Conservation (phyloP, 164 flowering plant species). For the grape (Vitis vinifera) region ASM3070453v1 NC_081820.1:18994001-18994500, state of each 20-base stretch:
- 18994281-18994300: slow-evolving; percentile 95
- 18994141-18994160: too few relatives aligned
- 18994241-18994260: slow-evolving; percentile 95
- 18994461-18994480: slow-evolving; percentile 91
- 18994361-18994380: slow-evolving; percentile 1
- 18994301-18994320: slow-evolving; percentile 92
- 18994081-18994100: too few relatives aligned
- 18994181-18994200: background rate
- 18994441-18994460: slow-evolving; percentile 81
- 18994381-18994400: slow-evolving; percentile 3
- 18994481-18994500: slow-evolving; percentile 86
- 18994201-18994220: background rate
- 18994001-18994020: too few relatives aligned
- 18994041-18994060: too few relatives aligned
- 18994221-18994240: slow-evolving; percentile 59
- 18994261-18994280: slow-evolving; percentile 95
- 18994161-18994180: too few relatives aligned
- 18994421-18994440: slow-evolving; percentile 90
- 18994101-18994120: too few relatives aligned
- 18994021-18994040: too few relatives aligned
- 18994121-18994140: too few relatives aligned
- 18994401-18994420: background rate
- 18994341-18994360: background rate
- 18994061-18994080: too few relatives aligned
- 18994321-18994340: background rate